Evolutionary conservation across 768 basidiomycete species (phyloP), one percentile per base, ranked within the genome.

Genomic region (Naganishia kalamii): DNA sequence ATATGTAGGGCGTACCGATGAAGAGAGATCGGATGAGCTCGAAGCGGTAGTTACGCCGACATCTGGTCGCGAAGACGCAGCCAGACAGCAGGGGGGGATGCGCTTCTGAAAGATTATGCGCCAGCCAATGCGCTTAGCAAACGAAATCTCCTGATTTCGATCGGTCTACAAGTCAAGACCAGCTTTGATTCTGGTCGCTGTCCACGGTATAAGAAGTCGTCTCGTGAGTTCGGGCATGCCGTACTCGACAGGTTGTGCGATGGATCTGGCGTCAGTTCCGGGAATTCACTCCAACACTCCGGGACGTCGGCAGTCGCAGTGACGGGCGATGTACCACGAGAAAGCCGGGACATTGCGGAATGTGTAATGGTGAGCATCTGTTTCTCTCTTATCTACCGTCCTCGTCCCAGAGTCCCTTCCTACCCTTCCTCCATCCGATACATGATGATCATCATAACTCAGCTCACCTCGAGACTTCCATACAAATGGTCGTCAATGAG

Each of bases 391-490:
- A 6, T 25, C 48, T 27, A 57, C 30, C 54, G 8, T 27, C 54
- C 27, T 30, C 13, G 4, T 29, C 25, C 27, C 8, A 41, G 11
- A 41, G n/a, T 44, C 19, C 43, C 8, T 44, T n/a, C 43, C 19
- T n/a, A 6, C 21, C 10, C 43, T 15, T n/a, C 10, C 43, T 44
- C 43, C 21, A 5, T n/a, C 11, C 43, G 12, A 41, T 37, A 25
- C 21, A 40, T 57, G 54, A 57, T 57, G 54, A 57, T 40, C 54
- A 29, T 57, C 40, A 37, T 44, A 44, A 57, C 54, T 57, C 54
- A 57, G 54, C 54, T 57, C 54, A 57, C 54, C 54, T 57, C 54
- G 54, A 57, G 54, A 57, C 54, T 44, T 11, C 43, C 37, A n/a
- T n/a, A n/a, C n/a, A n/a, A 8, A 44, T 15, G 27, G 37, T n/a